Base-by-base conservation (phyloP, 2,329 filamentous ascomycete species). In the Colletotrichum cordylinicola region DNA sequence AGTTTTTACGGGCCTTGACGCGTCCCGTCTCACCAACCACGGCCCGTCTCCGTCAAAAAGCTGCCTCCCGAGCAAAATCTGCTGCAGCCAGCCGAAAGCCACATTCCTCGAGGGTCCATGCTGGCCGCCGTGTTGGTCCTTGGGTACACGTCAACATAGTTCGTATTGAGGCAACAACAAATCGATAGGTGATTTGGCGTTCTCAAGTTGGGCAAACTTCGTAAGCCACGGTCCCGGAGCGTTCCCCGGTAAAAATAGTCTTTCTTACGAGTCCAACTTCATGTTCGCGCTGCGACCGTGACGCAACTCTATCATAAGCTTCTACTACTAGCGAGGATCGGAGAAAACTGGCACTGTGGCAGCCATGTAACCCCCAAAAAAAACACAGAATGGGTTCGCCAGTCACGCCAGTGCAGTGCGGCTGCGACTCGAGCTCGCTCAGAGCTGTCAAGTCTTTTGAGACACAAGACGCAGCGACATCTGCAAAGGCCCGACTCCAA, bases 1-100 rank as follows among this genome's bases (percentile, higher is more conserved):
- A 29, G 16, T 43, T 60, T 52, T 21, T 31, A 18, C 61, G 64
- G 35, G 13, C 61, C 37, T 72, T 21, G 69, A 72, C 62, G 69
- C 72, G 72, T 67, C 72, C 39, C 70, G 69, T 67, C 72, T 75
- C 62, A 67, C 55, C 69, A 16, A 62, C 56, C 67, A 39, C 60
- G 68, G 72, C 29, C 67, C 35, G 67, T 37, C 29, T 27, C 35
- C 67, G 35, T 71, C 61, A 37, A 39, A 18, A 29, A 43, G 27
- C 58, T 39, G 61, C 62, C 52, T 55, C 68, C 43, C 31, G 24
- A 27, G 61, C 52, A 60, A 67, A 67, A 16, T 31, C 43, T 27
- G 35, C 21, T 37, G 58, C 43, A 62, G 55, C 52, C 55, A 67
- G 16, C 37, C 21, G 29, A 18, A 65, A 72, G 62, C 69, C 72